Evolutionary conservation across 192 early-diverging fungal genomes (phyloP), one percentile per base, ranked within the genome.

Genomic region (Entophlyctis luteolus): DNA sequence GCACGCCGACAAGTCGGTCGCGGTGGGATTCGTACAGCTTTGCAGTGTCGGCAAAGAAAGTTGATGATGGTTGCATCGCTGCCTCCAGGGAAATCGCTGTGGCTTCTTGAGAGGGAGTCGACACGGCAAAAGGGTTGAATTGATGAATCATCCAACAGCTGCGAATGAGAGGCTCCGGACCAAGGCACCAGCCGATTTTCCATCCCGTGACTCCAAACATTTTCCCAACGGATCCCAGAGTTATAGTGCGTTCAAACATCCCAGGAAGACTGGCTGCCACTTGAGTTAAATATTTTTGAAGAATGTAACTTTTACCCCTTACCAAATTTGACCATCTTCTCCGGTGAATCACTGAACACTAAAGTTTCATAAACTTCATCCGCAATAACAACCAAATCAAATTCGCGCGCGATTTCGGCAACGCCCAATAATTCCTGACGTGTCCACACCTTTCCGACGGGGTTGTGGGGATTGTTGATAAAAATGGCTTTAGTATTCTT

Each of bases 331-430:
- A 84, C 79, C 65, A 84, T 67, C 18, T 57, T 65, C n/a, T 62
- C 38, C 4, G 63, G 62, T 2, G 77, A 73, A 56, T 86, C 88
- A 34, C 76, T 75, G 67, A 85, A 98, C 31, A 90, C 91, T 4
- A 98, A 85, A n/a, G 91, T 91, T 79, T 98, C 95, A 77, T 82
- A 82, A 1, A 98, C 95, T 83, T 98, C 95, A 74, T 98, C 95
- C 52, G 88, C 85, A 25, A 98, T 71, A 31, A 98, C 84, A 33
- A 98, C 75, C 72, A 98, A 80, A 71, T 98, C 91, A 78, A 89
- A 85, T 60, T 89, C 83, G 32, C 72, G 71, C 29, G 93, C 92
- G 42, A 98, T 67, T 23, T 78, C 68, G 32, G 87, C 92, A 68
- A 98, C 89, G 93, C 33, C 92, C 91, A 35, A 86, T 81, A 79